Evolutionary conservation across 768 basidiomycete genomes (phyloP), one percentile per base, ranked within the genome.

Genomic region (Leucocoprinus birnbaumii): DNA sequence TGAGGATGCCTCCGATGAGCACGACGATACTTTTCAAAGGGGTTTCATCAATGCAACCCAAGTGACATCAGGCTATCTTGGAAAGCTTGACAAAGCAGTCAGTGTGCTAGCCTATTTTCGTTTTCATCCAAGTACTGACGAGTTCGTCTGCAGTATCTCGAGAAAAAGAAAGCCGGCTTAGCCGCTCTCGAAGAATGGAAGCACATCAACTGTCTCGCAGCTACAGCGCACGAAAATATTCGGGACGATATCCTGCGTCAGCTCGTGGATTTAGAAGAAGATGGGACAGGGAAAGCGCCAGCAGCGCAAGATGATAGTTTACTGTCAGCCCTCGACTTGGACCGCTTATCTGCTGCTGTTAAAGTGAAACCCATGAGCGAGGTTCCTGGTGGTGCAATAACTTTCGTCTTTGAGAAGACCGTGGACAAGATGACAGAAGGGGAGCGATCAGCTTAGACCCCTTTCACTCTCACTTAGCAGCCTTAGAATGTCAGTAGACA

Each of bases 131-230:
- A 16, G 18, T 21, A 34, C 38, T 61, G 47, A 48, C 66, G 31
- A 63, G 37, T 48, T 51, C 22, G 46, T 41, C 40, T 43, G 21
- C 56, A 89, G 90, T 84, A 86, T 59, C 58, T 83, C 58, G 78
- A 80, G 62, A 87, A 83, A 71, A 86, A 88, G 74, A 83, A 80
- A 60, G 76, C 74, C 8, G 85, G 75, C 51, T 78, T 95, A 35
- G 85, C 87, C 4, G 77, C 86, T 3, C 77, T 96, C 27, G 80
- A 83, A 42, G 83, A 90, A 63, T 96, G 93, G 92, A 86, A 79
- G 21, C 94, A 96, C 64, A 80, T 93, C 67, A 83, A 92, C 64
- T 90, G 91, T 64, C 70, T 89, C 18, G 73, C 70, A 43, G 61
- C 70, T 4, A 65, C 69, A 14, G 71, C 78, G 1, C 64, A 66